A percentile compares a stretch with the other conserved stretches of the same genome.
These are phyloP conservation scores for Suillus discolor DNA, from an alignment of 768 basidiomycete species.

Conservation along the genomic window DNA sequence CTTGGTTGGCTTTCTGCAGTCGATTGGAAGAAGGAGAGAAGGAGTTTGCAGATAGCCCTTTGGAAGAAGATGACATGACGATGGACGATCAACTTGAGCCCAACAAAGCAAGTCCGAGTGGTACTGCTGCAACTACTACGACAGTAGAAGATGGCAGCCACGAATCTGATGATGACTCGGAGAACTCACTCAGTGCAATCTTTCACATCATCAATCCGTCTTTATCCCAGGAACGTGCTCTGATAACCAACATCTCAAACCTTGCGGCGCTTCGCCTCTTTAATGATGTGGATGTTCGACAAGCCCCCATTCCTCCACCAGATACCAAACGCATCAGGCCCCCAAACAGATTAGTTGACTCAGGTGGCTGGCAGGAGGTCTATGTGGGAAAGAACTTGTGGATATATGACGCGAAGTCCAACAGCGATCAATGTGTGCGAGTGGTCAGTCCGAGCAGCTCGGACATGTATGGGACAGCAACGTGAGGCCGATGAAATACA, in stretches of 20 bases:
- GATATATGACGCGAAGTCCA: slow-evolving; percentile 74
- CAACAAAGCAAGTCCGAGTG: slow-evolving; percentile 19
- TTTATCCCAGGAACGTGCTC: slow-evolving; percentile 40
- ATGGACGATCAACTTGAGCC: slow-evolving; percentile 21
- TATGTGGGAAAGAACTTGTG: slow-evolving; percentile 71
- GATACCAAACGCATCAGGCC: slow-evolving; percentile 49
- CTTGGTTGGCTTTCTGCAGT: slow-evolving; percentile 59
- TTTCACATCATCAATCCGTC: slow-evolving; percentile 54
- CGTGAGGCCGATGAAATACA: slow-evolving; percentile 48
- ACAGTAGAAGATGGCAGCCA: slow-evolving; percentile 20
- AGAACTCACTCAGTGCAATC: slow-evolving; percentile 45
- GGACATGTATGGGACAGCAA: slow-evolving; percentile 76
- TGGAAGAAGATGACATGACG: slow-evolving; percentile 26
- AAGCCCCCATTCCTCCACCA: slow-evolving; percentile 47
- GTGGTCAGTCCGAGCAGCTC: slow-evolving; percentile 59
- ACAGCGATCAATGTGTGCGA: slow-evolving; percentile 65
- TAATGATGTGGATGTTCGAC: slow-evolving; percentile 70
- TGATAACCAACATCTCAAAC: slow-evolving; percentile 60
- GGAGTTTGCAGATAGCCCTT: slow-evolving; percentile 44
- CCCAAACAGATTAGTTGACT: slow-evolving; percentile 62
- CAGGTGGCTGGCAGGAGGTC: slow-evolving; percentile 69
- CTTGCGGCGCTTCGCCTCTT: slow-evolving; percentile 65
- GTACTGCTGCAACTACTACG: slow-evolving; percentile 22
- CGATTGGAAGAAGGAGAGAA: slow-evolving; percentile 58
- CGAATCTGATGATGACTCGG: slow-evolving; percentile 29